Conservation (phyloP, 192 early-diverging fungal species). For the Haplosporangium gracile region DNA sequence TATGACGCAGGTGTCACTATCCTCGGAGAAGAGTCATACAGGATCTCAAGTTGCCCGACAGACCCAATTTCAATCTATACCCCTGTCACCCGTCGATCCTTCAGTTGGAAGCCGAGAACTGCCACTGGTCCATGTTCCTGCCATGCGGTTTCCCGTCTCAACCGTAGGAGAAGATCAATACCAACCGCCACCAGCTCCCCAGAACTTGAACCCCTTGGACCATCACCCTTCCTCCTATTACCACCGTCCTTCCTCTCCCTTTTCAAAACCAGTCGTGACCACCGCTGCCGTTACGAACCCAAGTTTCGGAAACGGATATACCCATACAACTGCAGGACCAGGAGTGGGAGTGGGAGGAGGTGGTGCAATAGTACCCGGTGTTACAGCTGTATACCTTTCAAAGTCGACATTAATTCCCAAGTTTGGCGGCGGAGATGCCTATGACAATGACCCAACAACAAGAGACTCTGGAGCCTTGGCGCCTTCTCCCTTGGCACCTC, state of each 20-base stretch:
- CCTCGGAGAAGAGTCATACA: slow-evolving; percentile 15
- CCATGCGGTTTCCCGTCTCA: slow-evolving; percentile 23
- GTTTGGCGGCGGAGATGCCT: too few relatives aligned
- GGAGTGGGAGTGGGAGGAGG: not conserved
- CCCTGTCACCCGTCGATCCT: slow-evolving; percentile 44
- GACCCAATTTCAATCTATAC: slow-evolving; percentile 55
- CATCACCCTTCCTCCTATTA: slow-evolving; percentile 23
- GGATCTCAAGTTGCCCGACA: slow-evolving; percentile 31
- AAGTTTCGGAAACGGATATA: not conserved
- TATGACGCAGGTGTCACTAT: not conserved
- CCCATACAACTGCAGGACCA: not conserved
- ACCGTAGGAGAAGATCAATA: not conserved
- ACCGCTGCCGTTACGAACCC: not conserved
- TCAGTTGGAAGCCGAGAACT: slow-evolving; percentile 17
- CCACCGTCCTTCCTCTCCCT: slow-evolving; percentile 5
- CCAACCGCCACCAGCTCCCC: not conserved
- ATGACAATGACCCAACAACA: not conserved
- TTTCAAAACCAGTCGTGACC: not conserved
- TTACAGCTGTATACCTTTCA: slow-evolving; percentile 14
- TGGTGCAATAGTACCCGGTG: not conserved
- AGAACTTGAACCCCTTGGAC: not conserved
- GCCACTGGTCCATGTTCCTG: not conserved
- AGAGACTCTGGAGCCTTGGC: not conserved
- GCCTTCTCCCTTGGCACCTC: not conserved
- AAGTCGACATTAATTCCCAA: slow-evolving; percentile 6